Evolutionary conservation across 371 early-diverging fungal genomes (phyloP), one percentile per base, ranked within the genome.

Genomic region (Zopfochytrium polystomum): DNA sequence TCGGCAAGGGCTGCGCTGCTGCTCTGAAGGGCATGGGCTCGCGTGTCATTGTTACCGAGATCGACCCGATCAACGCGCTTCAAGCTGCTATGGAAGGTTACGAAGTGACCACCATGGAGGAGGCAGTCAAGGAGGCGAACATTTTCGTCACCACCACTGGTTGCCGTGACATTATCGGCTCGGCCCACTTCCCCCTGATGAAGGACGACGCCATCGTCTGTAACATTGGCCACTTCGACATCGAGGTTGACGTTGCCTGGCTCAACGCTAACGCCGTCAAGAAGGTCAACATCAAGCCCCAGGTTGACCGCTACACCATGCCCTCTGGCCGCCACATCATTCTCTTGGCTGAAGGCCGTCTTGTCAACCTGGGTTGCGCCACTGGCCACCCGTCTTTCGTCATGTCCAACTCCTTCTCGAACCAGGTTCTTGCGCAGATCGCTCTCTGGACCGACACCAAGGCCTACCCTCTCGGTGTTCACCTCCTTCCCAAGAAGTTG

Each of bases 161-260:
- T 70, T 93, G 93, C 87, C 91, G 97, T 80, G 97, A 98, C 83
- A 95, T 99, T 74, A 89, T 98, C 81, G 84, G 87, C 61, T 92
- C 91, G 60, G 86, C 75, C 56, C 95, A 96, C 87, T 90, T 99
- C 77, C 65, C 76, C 51, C 68, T 67, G 65, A 97, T 99, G 98
- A 92, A 92, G 87, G 93, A 98, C 75, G 96, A 98, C 76, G 87
- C 97, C 64, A 96, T 99, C 71, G 95, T 99, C 65, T 96, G 96
- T 89, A 98, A 95, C 90, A 99, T 99, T 85, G 99, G 99, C 72
- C 99, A 99, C 85, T 99, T 98, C 69, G 98, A 99, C 82, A 85
- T 95, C 72, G 99, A 99, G 83, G 91, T 99, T 67, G 99, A 99
- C 79, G 97, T 95, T 57, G 94, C 94, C 54, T 99, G 99, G 99